These are phyloP conservation scores for Ganoderma lingzhi DNA, from an alignment of 1,284 basidiomycete species.

Conservation along the genomic window DNA sequence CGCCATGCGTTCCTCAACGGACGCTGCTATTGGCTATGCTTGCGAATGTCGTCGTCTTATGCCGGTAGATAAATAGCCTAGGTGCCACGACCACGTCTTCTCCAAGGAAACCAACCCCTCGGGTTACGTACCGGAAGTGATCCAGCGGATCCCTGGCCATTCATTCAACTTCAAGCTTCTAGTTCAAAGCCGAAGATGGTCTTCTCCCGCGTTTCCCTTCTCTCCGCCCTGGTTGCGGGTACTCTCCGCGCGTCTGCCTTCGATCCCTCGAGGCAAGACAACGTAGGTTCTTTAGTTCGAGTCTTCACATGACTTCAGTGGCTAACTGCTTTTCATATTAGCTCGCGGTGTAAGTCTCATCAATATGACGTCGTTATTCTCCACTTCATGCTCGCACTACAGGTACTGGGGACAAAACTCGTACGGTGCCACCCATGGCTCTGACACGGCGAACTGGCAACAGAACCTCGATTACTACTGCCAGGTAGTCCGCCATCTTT, in stretches of 20 bases:
- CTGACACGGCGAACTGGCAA: conserved; percentile 56
- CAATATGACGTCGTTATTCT: not conserved
- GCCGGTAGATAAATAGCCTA: not conserved
- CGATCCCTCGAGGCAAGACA: conserved; percentile 38
- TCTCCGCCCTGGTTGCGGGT: conserved; percentile 25
- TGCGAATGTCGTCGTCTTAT: not conserved
- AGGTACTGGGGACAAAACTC: conserved; percentile 62
- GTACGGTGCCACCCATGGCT: conserved; percentile 57
- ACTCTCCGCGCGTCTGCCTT: conserved; percentile 31
- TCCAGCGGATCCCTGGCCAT: not conserved
- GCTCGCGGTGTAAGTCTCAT: conserved; percentile 7
- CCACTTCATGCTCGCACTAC: not conserved
- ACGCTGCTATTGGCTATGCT: not conserved
- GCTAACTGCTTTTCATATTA: not conserved
- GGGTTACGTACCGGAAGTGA: not conserved
- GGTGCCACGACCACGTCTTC: not conserved
- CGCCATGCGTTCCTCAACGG: not conserved
- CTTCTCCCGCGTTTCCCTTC: conserved; percentile 26
- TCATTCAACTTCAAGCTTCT: not conserved
- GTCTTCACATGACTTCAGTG: not conserved
- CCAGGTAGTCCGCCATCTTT: conserved; percentile 42
- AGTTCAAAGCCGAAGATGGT: conserved; percentile 17
- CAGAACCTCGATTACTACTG: conserved; percentile 59
- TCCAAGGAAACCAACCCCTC: not conserved
- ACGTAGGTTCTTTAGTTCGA: conserved; percentile 31